These are phyloP conservation scores for Hypoxylon sp. DNA, from an alignment of 2,329 filamentous ascomycete genomes.

Conservation along the genomic window DNA sequence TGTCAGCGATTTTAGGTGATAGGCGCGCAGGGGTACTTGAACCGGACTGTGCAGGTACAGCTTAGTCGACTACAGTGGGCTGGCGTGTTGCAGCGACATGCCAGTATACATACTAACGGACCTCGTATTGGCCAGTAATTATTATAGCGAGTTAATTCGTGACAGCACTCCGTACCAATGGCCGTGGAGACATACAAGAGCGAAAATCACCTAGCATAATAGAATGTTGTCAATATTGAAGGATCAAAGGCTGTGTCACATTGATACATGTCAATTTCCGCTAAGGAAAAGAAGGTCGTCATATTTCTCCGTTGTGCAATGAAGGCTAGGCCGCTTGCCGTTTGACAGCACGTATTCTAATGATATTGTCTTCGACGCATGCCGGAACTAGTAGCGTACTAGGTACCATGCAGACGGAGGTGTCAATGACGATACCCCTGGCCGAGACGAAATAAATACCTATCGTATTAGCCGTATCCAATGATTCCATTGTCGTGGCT, in stretches of 20 bases:
- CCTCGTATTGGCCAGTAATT: constrained; percentile 31
- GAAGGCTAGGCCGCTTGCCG: constrained; percentile 30
- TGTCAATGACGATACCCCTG: constrained; percentile 25
- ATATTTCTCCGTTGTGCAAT: constrained; percentile 36
- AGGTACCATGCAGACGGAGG: constrained; percentile 22
- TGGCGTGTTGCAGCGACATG: constrained; percentile 35
- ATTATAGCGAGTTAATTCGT: constrained; percentile 26
- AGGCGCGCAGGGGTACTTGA: constrained; percentile 21
- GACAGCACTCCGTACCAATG: constrained; percentile 29
- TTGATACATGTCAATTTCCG: constrained; percentile 28
- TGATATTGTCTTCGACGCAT: constrained; percentile 35
- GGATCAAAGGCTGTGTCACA: constrained; percentile 23
- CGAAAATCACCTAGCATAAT: constrained; percentile 27
- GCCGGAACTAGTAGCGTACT: constrained; percentile 35
- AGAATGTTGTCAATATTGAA: constrained; percentile 26
- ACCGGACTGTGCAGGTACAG: constrained; percentile 20
- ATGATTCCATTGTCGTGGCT: constrained; percentile 33
- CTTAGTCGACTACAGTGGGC: constrained; percentile 25
- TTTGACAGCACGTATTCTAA: constrained; percentile 34
- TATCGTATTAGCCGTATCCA: constrained; percentile 25
- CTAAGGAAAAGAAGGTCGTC: constrained; percentile 37
- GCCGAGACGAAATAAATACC: constrained; percentile 21
- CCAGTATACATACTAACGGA: constrained; percentile 25
- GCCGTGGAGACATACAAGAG: constrained; percentile 32
- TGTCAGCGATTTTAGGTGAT: constrained; percentile 19